These are phyloP conservation scores for Pulveroboletus sp. DNA, from an alignment of 768 basidiomycete species.

Conservation along the genomic window DNA sequence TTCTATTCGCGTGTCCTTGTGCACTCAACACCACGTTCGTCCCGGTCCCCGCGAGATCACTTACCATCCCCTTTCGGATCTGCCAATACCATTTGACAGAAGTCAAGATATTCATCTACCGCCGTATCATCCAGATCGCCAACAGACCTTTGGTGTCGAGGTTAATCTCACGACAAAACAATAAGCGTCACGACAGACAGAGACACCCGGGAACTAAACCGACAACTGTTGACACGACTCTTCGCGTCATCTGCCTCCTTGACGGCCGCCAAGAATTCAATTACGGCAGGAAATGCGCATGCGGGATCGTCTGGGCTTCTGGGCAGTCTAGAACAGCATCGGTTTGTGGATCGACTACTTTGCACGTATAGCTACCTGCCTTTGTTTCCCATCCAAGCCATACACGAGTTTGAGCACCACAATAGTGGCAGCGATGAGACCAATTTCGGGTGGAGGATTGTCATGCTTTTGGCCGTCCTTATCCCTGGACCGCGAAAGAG, in stretches of 20 bases:
- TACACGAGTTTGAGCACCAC: constrained; percentile 82
- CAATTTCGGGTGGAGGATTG: constrained; percentile 64
- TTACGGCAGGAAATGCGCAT: constrained; percentile 48
- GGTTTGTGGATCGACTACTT: constrained; percentile 5
- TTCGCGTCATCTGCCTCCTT: constrained; percentile 35
- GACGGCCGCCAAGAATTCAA: constrained; percentile 45
- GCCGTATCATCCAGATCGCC: constrained; percentile 46
- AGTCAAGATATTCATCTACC: constrained; percentile 61
- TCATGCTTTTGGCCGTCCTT: constrained; percentile 51
- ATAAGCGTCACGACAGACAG: constrained; percentile 39
- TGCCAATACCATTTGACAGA: constrained; percentile 55
- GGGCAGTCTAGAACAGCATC: constrained; percentile 37
- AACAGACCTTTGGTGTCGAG: constrained; percentile 39
- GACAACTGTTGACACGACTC: constrained; percentile 25
- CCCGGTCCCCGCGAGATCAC: constrained; percentile 11
- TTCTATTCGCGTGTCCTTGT: constrained; percentile 14
- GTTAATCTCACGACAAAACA: constrained; percentile 4
- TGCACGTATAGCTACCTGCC: constrained; percentile 37
- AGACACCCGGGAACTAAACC: constrained; percentile 40
- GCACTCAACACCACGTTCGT: constrained; percentile 12
- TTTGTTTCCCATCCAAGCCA: constrained; percentile 65
- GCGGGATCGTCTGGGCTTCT: constrained; percentile 49
- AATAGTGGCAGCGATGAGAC: constrained; percentile 53
- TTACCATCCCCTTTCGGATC: constrained; percentile 26
- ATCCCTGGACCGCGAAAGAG: constrained; percentile 40